These are phyloP conservation scores for Suhomyces sp. DNA, from an alignment of 805 yeast genomes.

Conservation along the genomic window DNA sequence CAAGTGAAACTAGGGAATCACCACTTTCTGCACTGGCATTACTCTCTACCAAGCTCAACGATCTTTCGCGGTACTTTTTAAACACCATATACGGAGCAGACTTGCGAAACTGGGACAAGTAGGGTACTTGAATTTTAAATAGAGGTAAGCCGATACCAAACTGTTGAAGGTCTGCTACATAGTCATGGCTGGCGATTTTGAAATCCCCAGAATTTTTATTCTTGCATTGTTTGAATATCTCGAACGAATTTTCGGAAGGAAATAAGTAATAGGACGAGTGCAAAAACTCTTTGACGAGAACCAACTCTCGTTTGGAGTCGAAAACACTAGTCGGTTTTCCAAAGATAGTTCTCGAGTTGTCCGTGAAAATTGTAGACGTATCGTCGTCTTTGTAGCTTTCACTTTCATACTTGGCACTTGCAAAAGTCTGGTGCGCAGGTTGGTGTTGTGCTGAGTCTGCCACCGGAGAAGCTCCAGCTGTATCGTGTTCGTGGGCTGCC, in stretches of 20 bases:
- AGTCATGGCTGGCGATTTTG: neutral
- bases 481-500: conserved; percentile 1
- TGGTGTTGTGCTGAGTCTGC: neutral
- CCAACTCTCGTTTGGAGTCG: conserved; percentile 26
- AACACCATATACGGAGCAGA: conserved; percentile 34
- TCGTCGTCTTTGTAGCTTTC: conserved; percentile 15
- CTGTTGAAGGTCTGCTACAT: neutral
- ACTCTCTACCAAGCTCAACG: conserved; percentile 18
- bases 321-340: conserved; percentile 18
- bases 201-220: neutral
- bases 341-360: conserved; percentile 16
- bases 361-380: conserved; percentile 19
- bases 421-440: neutral
- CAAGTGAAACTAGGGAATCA: conserved; percentile 20
- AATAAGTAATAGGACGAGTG: conserved; percentile 29
- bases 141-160: conserved; percentile 38
- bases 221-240: conserved; percentile 24
- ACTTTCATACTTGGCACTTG: neutral
- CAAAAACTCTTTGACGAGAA: conserved; percentile 34
- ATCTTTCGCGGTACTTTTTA: conserved; percentile 29
- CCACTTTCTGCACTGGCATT: conserved; percentile 7
- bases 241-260: conserved; percentile 27
- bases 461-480: neutral
- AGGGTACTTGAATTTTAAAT: conserved; percentile 34
- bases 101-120: conserved; percentile 34